These are phyloP conservation scores for Alternaria sp. DNA, from an alignment of 2,329 filamentous ascomycete species.

Conservation along the genomic window DNA sequence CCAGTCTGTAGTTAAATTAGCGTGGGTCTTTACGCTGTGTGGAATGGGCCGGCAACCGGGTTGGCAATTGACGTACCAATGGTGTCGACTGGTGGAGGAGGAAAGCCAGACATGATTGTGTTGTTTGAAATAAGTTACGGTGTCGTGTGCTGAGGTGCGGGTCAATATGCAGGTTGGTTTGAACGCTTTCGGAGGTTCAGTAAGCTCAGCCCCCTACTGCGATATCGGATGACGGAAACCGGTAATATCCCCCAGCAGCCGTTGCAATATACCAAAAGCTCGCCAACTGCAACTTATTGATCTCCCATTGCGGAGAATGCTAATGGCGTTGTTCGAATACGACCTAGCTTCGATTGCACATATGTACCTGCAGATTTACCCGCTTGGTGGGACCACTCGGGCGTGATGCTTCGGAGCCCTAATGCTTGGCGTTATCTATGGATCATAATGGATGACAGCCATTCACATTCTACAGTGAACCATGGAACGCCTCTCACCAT, in stretches of 20 bases:
- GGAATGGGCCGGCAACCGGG: not conserved
- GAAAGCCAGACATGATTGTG: conserved; percentile 55
- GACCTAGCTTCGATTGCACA: conserved; percentile 11
- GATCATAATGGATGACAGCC: conserved; percentile 12
- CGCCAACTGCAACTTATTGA: conserved; percentile 18
- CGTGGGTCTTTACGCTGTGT: not conserved
- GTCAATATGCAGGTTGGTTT: conserved; percentile 22
- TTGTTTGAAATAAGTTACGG: conserved; percentile 4
- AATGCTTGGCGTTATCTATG: conserved; percentile 26
- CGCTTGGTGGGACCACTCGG: conserved; percentile 16
- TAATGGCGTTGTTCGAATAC: conserved; percentile 11
- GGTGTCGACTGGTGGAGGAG: conserved; percentile 77
- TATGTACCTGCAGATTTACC: conserved; percentile 23
- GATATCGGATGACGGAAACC: conserved; percentile 46
- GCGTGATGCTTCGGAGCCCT: conserved; percentile 16
- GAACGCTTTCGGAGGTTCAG: conserved; percentile 26
- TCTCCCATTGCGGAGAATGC: conserved; percentile 10
- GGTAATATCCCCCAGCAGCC: conserved; percentile 39
- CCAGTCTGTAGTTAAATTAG: conserved; percentile 71
- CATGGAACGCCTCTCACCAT: conserved; percentile 7
- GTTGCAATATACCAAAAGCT: conserved; percentile 32
- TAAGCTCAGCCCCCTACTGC: conserved; percentile 33
- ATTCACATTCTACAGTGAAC: conserved; percentile 3
- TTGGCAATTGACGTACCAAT: conserved; percentile 64
- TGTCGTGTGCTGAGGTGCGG: conserved; percentile 16